These are phyloP conservation scores for Pogostemon cablin DNA, from an alignment of 257 asterid species.

Conservation along the genomic window DNA sequence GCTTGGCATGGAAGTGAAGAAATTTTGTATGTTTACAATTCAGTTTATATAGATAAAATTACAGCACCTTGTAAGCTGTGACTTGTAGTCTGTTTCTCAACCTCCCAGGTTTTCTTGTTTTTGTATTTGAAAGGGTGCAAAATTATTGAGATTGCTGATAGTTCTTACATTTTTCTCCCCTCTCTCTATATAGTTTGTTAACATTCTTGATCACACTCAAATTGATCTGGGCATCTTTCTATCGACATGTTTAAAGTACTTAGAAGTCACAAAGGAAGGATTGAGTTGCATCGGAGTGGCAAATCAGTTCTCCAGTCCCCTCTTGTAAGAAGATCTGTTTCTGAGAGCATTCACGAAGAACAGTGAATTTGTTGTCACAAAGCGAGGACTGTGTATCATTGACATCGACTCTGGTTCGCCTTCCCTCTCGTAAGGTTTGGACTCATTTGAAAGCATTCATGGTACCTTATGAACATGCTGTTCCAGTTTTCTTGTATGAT, in stretches of 20 bases:
- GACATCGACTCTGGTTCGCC: neutral
- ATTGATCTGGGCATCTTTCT: slow-evolving; percentile 21
- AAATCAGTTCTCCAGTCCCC: neutral
- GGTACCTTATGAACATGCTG: neutral
- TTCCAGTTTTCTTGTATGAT: neutral
- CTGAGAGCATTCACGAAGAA: slow-evolving; percentile 18
- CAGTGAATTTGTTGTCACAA: neutral
- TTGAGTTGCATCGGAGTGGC: slow-evolving; percentile 10
- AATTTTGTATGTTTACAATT: slow-evolving; percentile 35
- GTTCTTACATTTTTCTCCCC: neutral
- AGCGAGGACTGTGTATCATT: neutral
- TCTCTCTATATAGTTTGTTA: slow-evolving; percentile 2
- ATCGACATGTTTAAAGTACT: slow-evolving; percentile 12
- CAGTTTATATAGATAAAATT: slow-evolving; percentile 28
- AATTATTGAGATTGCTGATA: slow-evolving; percentile 32
- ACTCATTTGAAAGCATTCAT: too few relatives aligned
- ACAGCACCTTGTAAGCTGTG: slow-evolving; percentile 33
- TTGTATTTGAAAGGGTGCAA: slow-evolving; percentile 25
- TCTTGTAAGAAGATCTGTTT: neutral
- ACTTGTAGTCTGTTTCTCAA: slow-evolving; percentile 29
- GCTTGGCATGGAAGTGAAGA: slow-evolving; percentile 29
- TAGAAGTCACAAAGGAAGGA: slow-evolving; percentile 8
- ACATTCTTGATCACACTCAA: neutral
- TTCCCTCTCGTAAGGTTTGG: neutral
- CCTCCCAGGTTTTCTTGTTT: slow-evolving; percentile 12